Conservation (phyloP, 345 rosid genomes). For the Mallotus nudiflorus region DNA sequence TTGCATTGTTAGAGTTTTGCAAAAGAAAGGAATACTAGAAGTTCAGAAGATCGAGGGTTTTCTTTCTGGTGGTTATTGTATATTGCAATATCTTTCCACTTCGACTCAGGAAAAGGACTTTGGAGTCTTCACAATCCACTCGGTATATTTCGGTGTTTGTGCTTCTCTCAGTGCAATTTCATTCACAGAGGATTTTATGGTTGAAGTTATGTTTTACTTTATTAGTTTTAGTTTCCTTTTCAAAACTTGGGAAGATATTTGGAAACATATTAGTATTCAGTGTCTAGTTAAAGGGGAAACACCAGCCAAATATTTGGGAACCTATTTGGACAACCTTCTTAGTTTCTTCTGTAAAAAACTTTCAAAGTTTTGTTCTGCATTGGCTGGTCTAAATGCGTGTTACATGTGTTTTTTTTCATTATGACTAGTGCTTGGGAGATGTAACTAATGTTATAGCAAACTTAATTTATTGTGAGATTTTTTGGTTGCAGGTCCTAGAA, state of each 20-base stretch:
- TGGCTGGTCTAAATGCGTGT: constrained; percentile 6
- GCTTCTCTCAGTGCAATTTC: background rate
- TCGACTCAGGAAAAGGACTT: no score
- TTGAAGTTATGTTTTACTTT: background rate
- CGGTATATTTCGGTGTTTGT: background rate
- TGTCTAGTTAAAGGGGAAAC: background rate
- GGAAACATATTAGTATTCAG: background rate
- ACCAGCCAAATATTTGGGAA: background rate
- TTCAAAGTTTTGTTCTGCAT: background rate
- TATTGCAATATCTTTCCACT: no score
- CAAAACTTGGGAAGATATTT: background rate
- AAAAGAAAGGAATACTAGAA: background rate
- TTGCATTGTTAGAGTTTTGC: background rate
- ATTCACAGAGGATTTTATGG: background rate
- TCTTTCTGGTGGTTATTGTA: background rate
- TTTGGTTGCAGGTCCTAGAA: constrained; percentile 65
- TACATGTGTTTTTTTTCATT: background rate
- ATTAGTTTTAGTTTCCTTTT: background rate
- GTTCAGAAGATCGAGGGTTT: background rate
- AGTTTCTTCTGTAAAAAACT: no score
- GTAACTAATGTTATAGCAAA: background rate
- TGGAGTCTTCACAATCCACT: no score
- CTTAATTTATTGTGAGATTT: constrained; percentile 6
- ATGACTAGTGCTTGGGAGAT: constrained; percentile 15
- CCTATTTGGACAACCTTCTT: no score